phyloP scores from a whole-genome alignment of 306 rosid species.

The Acacia melanoxylon region DNA sequence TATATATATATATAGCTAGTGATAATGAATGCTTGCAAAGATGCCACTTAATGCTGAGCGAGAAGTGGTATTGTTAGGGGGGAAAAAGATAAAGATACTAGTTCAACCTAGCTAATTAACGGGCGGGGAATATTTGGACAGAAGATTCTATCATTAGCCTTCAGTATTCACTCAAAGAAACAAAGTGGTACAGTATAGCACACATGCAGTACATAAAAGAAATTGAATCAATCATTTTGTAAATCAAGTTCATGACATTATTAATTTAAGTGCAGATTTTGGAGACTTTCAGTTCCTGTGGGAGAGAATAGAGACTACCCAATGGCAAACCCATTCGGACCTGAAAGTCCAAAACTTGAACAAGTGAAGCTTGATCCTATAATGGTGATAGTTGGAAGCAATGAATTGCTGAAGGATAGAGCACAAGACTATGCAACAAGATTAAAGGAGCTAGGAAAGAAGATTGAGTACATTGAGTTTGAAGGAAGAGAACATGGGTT shows the following conservation, averaged over 20 bases:
- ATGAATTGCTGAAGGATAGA: conserved; percentile 85
- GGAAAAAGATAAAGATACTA: not conserved
- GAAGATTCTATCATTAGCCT: not conserved
- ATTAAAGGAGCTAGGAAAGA: conserved; percentile 56
- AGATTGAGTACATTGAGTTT: conserved; percentile 66
- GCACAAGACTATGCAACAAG: conserved; percentile 53
- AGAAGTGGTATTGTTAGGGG: not conserved
- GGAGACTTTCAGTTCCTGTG: conserved; percentile 81
- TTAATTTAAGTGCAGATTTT: conserved; percentile 51
- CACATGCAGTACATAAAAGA: not conserved
- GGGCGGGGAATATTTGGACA: not conserved
- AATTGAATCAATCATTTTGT: not conserved
- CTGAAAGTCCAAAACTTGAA: conserved; percentile 47
- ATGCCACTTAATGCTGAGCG: not conserved
- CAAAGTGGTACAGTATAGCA: not conserved
- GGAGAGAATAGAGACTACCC: conserved; percentile 88
- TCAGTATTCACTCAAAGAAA: not conserved
- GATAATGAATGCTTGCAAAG: not conserved
- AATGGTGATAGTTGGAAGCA: conserved; percentile 69
- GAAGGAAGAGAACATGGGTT: conserved; percentile 80
- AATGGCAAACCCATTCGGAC: conserved; percentile 80
- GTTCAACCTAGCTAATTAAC: not conserved
- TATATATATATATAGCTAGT: not conserved
- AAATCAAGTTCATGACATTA: not conserved
- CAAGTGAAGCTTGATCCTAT: conserved; percentile 59